Conservation (phyloP, 176 grass and related monocot species). For the Microstegium vimineum region DNA sequence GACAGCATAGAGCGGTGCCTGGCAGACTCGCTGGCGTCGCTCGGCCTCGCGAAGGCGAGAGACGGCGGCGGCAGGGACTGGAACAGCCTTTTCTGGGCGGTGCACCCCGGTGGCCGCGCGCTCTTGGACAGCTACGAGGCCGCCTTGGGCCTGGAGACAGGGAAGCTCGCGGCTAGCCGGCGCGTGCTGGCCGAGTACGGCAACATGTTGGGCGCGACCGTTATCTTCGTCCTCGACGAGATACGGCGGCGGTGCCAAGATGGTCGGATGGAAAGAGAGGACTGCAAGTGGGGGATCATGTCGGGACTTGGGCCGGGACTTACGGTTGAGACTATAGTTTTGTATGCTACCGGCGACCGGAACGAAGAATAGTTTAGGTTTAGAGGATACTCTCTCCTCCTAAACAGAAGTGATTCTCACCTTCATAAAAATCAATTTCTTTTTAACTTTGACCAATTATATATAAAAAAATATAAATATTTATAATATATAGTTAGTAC, state of each 20-base stretch:
- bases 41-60: not conserved
- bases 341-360: not conserved
- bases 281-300: constrained; percentile 39
- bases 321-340: constrained; percentile 39
- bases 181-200: constrained; percentile 40
- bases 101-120: constrained; percentile 27
- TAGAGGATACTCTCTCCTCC: too few species aligned
- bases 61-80: not conserved
- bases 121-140: constrained; percentile 38
- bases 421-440: too few species aligned
- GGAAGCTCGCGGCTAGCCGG: constrained; percentile 39
- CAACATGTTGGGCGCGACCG: constrained; percentile 35
- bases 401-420: too few species aligned
- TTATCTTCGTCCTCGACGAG: not conserved
- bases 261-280: not conserved
- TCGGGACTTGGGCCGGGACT: constrained; percentile 47
- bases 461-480: too few species aligned
- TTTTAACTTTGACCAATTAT: too few species aligned
- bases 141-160: constrained; percentile 26
- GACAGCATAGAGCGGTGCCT: constrained; percentile 42
- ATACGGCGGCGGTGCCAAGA: not conserved
- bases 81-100: constrained; percentile 47
- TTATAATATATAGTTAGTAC: too few species aligned
- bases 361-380: not conserved
- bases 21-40: constrained; percentile 8